Conservation (phyloP, 495 filamentous ascomycete species). For the Penicillium chermesinum region DNA sequence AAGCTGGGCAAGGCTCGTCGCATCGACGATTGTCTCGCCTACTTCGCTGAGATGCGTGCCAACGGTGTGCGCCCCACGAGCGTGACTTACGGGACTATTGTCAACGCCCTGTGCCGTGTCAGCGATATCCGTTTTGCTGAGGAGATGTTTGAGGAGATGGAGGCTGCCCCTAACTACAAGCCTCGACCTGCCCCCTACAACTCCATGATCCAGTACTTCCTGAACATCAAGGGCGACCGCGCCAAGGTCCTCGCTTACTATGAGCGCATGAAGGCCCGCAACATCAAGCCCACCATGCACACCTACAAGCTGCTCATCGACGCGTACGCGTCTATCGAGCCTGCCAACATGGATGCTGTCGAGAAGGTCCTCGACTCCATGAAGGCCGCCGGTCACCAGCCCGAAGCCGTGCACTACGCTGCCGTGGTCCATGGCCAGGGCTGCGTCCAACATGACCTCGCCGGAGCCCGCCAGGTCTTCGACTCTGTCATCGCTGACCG, state of each 20-base stretch:
- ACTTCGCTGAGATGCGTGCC: constrained; percentile 94
- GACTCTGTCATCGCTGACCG: constrained; percentile 65
- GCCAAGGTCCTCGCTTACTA: constrained; percentile 93
- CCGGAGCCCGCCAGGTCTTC: constrained; percentile 74
- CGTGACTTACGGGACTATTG: constrained; percentile 95
- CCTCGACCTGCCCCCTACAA: constrained; percentile 95
- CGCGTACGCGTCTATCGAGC: constrained; percentile 89
- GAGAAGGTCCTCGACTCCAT: constrained; percentile 80
- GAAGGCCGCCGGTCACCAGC: constrained; percentile 61
- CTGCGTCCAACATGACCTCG: constrained; percentile 87
- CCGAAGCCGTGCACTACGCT: constrained; percentile 92
- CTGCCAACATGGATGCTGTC: constrained; percentile 84
- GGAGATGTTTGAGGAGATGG: constrained; percentile 98
- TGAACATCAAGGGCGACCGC: constrained; percentile 93
- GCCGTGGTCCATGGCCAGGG: constrained; percentile 94
- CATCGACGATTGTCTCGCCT: constrained; percentile 95
- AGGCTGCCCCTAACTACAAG: constrained; percentile 98
- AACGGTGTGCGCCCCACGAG: constrained; percentile 92
- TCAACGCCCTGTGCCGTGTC: constrained; percentile 95
- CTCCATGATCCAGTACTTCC: constrained; percentile 98
- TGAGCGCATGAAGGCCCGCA: constrained; percentile 81
- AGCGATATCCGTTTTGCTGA: constrained; percentile 97
- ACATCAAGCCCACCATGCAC: constrained; percentile 87
- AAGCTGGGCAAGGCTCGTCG: constrained; percentile 96
- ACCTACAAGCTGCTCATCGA: constrained; percentile 98